These are phyloP conservation scores for Meyerozyma guilliermondii DNA, from an alignment of 1,139 yeast genomes.

Conservation along the genomic window DNA sequence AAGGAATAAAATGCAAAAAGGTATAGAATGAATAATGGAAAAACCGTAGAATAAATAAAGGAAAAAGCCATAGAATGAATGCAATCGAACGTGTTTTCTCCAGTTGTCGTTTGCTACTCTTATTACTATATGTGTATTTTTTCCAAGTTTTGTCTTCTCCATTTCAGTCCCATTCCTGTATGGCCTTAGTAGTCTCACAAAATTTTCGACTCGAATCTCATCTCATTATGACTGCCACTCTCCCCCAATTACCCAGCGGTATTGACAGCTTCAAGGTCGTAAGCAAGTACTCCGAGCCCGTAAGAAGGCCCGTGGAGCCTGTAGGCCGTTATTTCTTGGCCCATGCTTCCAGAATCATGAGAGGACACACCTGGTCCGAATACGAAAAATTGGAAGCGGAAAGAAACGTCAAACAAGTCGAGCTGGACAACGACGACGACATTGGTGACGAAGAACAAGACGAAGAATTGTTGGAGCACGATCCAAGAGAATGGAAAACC, in stretches of 20 bases:
- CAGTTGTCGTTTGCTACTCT: no score
- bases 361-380: slow-evolving; percentile 99
- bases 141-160: neutral
- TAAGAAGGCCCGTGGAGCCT: slow-evolving; percentile 89
- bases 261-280: slow-evolving; percentile 49
- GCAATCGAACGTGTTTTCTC: no score
- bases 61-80: no score
- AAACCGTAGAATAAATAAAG: no score
- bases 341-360: slow-evolving; percentile 91
- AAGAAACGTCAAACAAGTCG: slow-evolving; percentile 72
- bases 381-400: slow-evolving; percentile 92
- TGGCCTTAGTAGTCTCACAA: neutral
- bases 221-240: slow-evolving; percentile 27
- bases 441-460: slow-evolving; percentile 74
- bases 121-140: no score
- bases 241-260: slow-evolving; percentile 37
- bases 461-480: slow-evolving; percentile 77
- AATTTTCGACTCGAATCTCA: neutral
- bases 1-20: slow-evolving; percentile 33
- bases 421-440: slow-evolving; percentile 65
- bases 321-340: slow-evolving; percentile 95
- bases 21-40: no score
- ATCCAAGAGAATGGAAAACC: slow-evolving; percentile 97
- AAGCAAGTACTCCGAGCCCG: slow-evolving; percentile 56
- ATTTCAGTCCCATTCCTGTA: neutral